Evolutionary conservation across 768 basidiomycete genomes (phyloP).

Genomic region (Mycena filopes): DNA sequence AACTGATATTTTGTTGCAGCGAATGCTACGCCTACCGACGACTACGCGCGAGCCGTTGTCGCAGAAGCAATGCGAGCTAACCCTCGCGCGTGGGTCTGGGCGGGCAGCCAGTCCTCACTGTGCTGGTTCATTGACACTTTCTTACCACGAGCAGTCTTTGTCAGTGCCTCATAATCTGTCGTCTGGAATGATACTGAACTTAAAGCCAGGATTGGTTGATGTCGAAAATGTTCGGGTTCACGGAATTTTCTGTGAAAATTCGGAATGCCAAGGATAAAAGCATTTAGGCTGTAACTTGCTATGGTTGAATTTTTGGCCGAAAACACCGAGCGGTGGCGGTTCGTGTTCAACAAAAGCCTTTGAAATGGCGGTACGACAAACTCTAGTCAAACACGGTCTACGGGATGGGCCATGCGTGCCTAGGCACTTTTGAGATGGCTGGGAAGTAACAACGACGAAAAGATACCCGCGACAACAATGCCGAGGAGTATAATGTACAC

Average conservation of each 20-base stretch:
- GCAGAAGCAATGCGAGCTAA: conserved; percentile 19
- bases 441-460: conserved; percentile 30
- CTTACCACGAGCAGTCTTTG: conserved; percentile 26
- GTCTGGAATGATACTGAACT: not conserved
- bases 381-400: too few species aligned
- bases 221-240: too few species aligned
- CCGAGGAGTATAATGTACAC: conserved; percentile 50
- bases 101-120: conserved; percentile 19
- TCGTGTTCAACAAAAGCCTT: too few species aligned
- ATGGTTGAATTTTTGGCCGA: too few species aligned
- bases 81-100: conserved; percentile 34
- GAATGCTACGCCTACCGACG: not conserved
- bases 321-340: too few species aligned
- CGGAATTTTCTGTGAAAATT: too few species aligned
- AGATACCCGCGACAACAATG: conserved; percentile 41
- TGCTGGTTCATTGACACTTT: conserved; percentile 35
- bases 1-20: not conserved
- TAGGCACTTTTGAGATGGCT: conserved; percentile 4
- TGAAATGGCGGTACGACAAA: too few species aligned
- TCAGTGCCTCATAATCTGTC: conserved; percentile 1
- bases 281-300: too few species aligned
- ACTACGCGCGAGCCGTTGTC: conserved; percentile 26
- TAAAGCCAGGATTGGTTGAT: too few species aligned
- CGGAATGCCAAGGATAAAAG: too few species aligned
- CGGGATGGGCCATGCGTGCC: too few species aligned